These are phyloP conservation scores for Quercus gilva DNA, from an alignment of 306 rosid species.

Conservation along the genomic window DNA sequence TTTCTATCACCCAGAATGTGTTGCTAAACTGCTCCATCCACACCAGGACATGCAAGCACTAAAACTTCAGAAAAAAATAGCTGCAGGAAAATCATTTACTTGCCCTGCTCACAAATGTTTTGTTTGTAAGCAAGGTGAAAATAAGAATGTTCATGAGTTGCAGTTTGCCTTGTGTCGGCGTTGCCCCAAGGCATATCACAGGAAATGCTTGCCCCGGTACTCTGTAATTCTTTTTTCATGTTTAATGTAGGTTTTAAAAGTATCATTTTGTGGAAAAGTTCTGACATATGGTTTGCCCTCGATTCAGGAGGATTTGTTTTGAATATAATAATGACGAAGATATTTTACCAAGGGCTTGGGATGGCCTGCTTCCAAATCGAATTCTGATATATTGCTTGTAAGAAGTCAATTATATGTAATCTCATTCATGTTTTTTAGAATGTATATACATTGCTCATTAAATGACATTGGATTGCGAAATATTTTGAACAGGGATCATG, in stretches of 20 bases:
- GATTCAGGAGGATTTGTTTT: constrained; percentile 45
- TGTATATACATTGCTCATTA: constrained; percentile 1
- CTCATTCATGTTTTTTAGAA: constrained; percentile 3
- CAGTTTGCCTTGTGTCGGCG: constrained; percentile 66
- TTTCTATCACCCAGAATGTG: constrained; percentile 63
- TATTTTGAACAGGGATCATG: constrained; percentile 53
- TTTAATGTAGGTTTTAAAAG: background rate
- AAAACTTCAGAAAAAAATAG: constrained; percentile 32
- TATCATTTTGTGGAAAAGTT: constrained; percentile 11
- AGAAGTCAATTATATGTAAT: constrained; percentile 30
- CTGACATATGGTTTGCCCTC: background rate
- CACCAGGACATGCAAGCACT: constrained; percentile 23
- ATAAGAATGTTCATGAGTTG: constrained; percentile 39
- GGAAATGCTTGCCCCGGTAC: constrained; percentile 69
- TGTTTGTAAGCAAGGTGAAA: constrained; percentile 50
- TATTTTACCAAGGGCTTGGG: constrained; percentile 60
- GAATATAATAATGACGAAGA: constrained; percentile 20
- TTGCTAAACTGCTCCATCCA: constrained; percentile 41
- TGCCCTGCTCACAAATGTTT: constrained; percentile 66
- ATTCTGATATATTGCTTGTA: constrained; percentile 71
- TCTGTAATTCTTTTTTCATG: background rate
- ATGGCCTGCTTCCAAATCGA: constrained; percentile 43
- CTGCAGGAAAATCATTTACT: constrained; percentile 45
- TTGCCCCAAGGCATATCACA: constrained; percentile 70
- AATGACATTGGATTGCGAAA: constrained; percentile 12